A percentile compares a stretch with the other conserved stretches of the same genome.
Evolutionary conservation across 2,329 filamentous ascomycete genomes (phyloP).

Genomic region (Endothia cerciana): DNA sequence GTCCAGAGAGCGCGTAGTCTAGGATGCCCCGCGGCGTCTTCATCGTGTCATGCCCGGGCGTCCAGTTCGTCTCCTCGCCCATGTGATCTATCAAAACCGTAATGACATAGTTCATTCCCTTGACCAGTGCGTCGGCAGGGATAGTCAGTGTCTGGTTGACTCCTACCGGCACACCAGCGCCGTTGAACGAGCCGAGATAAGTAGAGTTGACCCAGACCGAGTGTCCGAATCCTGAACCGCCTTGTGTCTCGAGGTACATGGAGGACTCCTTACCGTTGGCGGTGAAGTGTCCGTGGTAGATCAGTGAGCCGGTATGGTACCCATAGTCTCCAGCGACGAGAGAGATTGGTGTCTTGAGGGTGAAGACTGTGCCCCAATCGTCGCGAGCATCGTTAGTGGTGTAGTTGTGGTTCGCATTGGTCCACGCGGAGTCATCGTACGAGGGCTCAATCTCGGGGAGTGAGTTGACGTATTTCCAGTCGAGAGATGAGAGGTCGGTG

Average conservation of each 20-base stretch:
- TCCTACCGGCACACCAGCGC: conserved; percentile 52
- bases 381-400: conserved; percentile 63
- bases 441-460: conserved; percentile 67
- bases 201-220: conserved; percentile 67
- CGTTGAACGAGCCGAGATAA: conserved; percentile 68
- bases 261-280: conserved; percentile 62
- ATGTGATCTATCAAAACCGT: conserved; percentile 76
- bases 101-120: conserved; percentile 61
- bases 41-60: conserved; percentile 62
- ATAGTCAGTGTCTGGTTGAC: conserved; percentile 57
- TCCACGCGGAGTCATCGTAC: conserved; percentile 75
- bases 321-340: conserved; percentile 76
- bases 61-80: conserved; percentile 70
- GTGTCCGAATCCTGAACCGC: conserved; percentile 69
- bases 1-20: conserved; percentile 58
- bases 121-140: conserved; percentile 53
- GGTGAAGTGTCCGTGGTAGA: conserved; percentile 73
- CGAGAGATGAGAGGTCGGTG: conserved; percentile 59
- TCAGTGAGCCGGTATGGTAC: conserved; percentile 68
- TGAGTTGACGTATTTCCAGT: conserved; percentile 72
- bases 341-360: conserved; percentile 64
- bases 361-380: conserved; percentile 21
- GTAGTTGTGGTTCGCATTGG: conserved; percentile 54
- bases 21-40: conserved; percentile 67
- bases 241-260: conserved; percentile 63